Base-by-base conservation (phyloP, 495 filamentous ascomycete species). In the Durotheca rogersii region DNA sequence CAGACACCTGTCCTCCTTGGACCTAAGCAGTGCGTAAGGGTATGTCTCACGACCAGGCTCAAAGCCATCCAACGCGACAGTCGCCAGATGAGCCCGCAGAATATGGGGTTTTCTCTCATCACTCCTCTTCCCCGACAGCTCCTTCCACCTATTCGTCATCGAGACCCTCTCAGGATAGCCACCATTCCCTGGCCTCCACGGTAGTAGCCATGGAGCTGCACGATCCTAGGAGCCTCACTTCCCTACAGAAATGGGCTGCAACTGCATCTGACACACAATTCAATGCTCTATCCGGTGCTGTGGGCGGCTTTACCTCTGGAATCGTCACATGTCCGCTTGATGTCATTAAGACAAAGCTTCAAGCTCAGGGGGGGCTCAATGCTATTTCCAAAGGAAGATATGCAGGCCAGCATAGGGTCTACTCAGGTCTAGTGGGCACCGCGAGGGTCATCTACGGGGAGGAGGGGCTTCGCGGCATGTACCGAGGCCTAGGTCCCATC, bases 281-380 rank as follows among this genome's bases (percentile, higher is more conserved):
- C 59, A 74, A 80, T 53, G 76, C 88, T 34, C 74, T 96, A 32
- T 82, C 89, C 29, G 93, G 93, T 34, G 94, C 89, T 7, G 76
- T 85, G 29, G 92, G 90, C 40, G 93, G 93, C 43, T 86, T 96
- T 52, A 87, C 87, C 4, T 95, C 90, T 3, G 93, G 93, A 6
- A 81, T 97, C 31, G 89, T 96, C 54, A 97, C 93, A 33, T 99
- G 93, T 64, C 93, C 93, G 14, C 81, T 99, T 43, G 93, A 99
- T 76, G 93, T 99, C 41, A 97, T 99, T 64, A 99, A 99, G 73
- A 99, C 93, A 35, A 96, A 96, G 67, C 70, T 99, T 41, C 93
- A 99, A 67, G 94, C 92, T 23, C 94, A 97, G 66, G 91, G 91
- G 47, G 88, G 87, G 85, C 91, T 78, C 67, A 65, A 60, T 25